These are phyloP conservation scores for Cenococcum geophilum DNA, from an alignment of 495 filamentous ascomycete species.

Conservation along the genomic window DNA sequence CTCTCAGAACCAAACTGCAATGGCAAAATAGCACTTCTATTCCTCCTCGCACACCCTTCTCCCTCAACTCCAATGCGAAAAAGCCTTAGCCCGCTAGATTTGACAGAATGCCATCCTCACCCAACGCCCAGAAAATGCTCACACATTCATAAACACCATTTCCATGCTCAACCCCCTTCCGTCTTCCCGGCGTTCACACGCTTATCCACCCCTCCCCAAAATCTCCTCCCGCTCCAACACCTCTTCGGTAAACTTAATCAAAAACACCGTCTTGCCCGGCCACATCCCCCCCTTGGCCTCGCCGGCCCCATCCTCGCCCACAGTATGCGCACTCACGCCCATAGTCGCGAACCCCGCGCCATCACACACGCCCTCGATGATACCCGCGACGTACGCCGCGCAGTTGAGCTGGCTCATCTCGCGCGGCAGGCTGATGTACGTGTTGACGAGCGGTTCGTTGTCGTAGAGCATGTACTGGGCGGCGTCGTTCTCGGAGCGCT, in stretches of 20 bases:
- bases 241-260: slow-evolving; percentile 80
- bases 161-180: neutral
- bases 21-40: too few relatives aligned
- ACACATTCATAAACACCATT: slow-evolving; percentile 9
- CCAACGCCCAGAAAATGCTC: neutral
- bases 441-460: slow-evolving; percentile 92
- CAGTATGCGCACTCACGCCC: slow-evolving; percentile 85
- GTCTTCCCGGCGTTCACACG: neutral
- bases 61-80: too few relatives aligned
- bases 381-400: slow-evolving; percentile 89
- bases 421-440: slow-evolving; percentile 82
- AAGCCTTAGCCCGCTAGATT: too few relatives aligned
- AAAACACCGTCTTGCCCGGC: slow-evolving; percentile 91
- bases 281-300: slow-evolving; percentile 57
- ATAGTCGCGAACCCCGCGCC: slow-evolving; percentile 75
- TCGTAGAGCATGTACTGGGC: slow-evolving; percentile 98
- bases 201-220: slow-evolving; percentile 41
- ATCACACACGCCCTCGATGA: slow-evolving; percentile 93
- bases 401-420: slow-evolving; percentile 97
- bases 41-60: too few relatives aligned
- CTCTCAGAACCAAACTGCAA: too few relatives aligned
- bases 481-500: slow-evolving; percentile 73
- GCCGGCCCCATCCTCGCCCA: slow-evolving; percentile 50
- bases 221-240: slow-evolving; percentile 87
- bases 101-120: too few relatives aligned